phyloP scores from a whole-genome alignment of 1,139 yeast genomes.

The Saccharomyces hybrid region DNA sequence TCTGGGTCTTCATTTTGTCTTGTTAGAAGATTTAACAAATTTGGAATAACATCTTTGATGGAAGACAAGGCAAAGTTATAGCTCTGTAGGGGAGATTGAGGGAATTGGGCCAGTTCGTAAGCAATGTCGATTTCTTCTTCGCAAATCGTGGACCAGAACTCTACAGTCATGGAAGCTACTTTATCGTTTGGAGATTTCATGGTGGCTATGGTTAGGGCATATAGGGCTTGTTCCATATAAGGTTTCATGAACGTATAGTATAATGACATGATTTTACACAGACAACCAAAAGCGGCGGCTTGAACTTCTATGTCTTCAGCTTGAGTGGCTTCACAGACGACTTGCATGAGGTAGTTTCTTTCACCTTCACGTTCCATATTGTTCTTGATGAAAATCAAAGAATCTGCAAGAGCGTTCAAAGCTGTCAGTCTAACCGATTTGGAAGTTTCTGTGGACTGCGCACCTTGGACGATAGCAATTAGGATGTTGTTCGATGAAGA shows the following conservation, averaged over 20 bases:
- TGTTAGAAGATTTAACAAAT: conserved; percentile 67
- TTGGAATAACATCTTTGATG: conserved; percentile 77
- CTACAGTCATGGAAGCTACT: conserved; percentile 97
- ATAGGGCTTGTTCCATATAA: conserved; percentile 95
- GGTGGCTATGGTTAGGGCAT: conserved; percentile 81
- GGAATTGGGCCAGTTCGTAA: conserved; percentile 55
- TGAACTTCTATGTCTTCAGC: conserved; percentile 74
- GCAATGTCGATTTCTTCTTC: conserved; percentile 88
- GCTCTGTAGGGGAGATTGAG: conserved; percentile 37
- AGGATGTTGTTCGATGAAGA: conserved; percentile 86
- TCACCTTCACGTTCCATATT: conserved; percentile 92
- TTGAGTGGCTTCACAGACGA: conserved; percentile 96
- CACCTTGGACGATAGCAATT: conserved; percentile 95
- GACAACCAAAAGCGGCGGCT: conserved; percentile 92
- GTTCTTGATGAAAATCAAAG: conserved; percentile 78
- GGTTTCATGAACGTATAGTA: conserved; percentile 86
- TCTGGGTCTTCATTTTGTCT: conserved; percentile 84
- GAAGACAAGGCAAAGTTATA: conserved; percentile 82
- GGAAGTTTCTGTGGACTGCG: conserved; percentile 72
- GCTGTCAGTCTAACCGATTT: conserved; percentile 79
- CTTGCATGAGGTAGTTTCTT: conserved; percentile 95
- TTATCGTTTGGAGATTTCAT: conserved; percentile 71
- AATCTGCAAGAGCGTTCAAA: conserved; percentile 80
- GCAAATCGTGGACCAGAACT: conserved; percentile 96
- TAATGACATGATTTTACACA: conserved; percentile 83